phyloP scores from a whole-genome alignment of 2,329 filamentous ascomycete species.

The Septoria petroselini region DNA sequence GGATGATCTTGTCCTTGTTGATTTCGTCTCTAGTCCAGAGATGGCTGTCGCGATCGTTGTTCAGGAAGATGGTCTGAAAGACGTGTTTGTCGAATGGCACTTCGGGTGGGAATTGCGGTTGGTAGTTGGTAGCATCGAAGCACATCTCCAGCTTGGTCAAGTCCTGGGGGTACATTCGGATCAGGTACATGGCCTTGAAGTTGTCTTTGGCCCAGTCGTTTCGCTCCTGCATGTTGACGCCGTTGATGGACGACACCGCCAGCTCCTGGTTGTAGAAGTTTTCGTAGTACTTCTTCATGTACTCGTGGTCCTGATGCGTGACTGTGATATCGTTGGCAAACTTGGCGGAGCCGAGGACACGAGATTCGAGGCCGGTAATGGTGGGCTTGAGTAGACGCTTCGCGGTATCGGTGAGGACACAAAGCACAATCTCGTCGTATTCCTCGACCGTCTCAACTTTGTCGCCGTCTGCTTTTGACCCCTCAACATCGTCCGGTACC shows the following conservation, averaged over 20 bases:
- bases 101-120: slow-evolving; percentile 62
- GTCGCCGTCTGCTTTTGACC: slow-evolving; percentile 42
- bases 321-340: slow-evolving; percentile 70
- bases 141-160: slow-evolving; percentile 59
- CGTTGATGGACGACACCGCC: slow-evolving; percentile 44
- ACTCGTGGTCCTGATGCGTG: slow-evolving; percentile 62
- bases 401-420: slow-evolving; percentile 56
- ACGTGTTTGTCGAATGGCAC: slow-evolving; percentile 59
- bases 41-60: slow-evolving; percentile 53
- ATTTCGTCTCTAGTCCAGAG: slow-evolving; percentile 62
- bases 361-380: slow-evolving; percentile 60
- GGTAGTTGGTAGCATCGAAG: slow-evolving; percentile 74
- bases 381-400: slow-evolving; percentile 58
- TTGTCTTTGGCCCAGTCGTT: slow-evolving; percentile 48
- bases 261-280: slow-evolving; percentile 54
- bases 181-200: slow-evolving; percentile 65
- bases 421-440: slow-evolving; percentile 66
- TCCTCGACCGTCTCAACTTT: slow-evolving; percentile 46
- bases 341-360: slow-evolving; percentile 67
- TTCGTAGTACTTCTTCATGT: slow-evolving; percentile 68
- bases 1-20: slow-evolving; percentile 58
- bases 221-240: slow-evolving; percentile 43
- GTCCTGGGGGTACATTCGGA: slow-evolving; percentile 57
- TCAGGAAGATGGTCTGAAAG: slow-evolving; percentile 67
- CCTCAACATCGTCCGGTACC: slow-evolving; percentile 38